Evolutionary conservation across 164 flowering plant genomes (phyloP), one percentile per base, ranked within the genome.

Genomic region (Vitis riparia): DNA sequence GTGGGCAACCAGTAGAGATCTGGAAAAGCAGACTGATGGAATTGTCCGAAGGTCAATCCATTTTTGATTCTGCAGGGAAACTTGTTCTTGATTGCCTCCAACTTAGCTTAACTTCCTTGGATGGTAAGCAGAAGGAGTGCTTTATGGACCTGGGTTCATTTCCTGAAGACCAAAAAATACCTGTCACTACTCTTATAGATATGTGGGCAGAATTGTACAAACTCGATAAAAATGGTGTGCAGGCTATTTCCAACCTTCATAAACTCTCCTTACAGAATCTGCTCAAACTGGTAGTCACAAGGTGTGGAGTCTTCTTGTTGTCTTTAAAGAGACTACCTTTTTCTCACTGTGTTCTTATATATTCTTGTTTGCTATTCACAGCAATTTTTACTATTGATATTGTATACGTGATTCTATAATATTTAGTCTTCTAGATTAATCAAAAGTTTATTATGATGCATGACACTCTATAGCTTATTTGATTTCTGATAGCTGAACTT

Each of bases 91-190:
- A 47, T 9, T 67, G 77, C 64, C 84, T 86, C 8, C 62, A 74
- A 19, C 69, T 66, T 47, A 80, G 82, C 66, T 44, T 86, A 27
- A 73, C 82, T 50, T 71, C 53, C 62, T 65, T 79, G 66, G 79
- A 79, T 19, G 37, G 52, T 5, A 48, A 12, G 44, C 11, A 64
- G 37, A 78, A 71, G 65, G 76, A 84, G 32, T 79, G 83, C 57
- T 87, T 76, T 71, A 37, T 86, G 62, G 90, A 89, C 68, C 72
- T 87, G 23, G 85, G 82, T 55, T 78, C 78, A 60, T 87, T 87
- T 67, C 90, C 88, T 48, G 88, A 86, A 69, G 89, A 82, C 62
- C 77, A 78, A 16, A 83, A 68, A 72, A 86, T 87, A 63, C 81
- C 83, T 37, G 78, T 74, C 11, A 58, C 82, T 29, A 73, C 83